A percentile compares a stretch with the other conserved stretches of the same genome.
phyloP scores from a whole-genome alignment of 345 rosid genomes.

The Syzygium grande region DNA sequence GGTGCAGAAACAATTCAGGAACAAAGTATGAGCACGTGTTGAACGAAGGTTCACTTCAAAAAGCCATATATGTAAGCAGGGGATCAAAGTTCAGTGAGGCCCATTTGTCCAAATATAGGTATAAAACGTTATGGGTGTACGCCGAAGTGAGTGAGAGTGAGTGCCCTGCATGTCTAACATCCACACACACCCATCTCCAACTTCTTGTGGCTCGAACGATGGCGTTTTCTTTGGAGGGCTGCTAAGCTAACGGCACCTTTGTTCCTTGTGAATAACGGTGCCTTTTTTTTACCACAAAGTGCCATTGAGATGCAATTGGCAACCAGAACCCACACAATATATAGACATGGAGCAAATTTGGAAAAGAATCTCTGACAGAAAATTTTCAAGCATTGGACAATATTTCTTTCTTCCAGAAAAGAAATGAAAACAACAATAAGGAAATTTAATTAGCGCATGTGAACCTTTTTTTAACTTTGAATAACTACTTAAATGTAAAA shows the following conservation, averaged over 20 bases:
- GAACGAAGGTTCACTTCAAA: background rate
- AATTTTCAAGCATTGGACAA: background rate
- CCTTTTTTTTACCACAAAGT: background rate
- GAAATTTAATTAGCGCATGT: background rate
- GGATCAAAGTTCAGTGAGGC: background rate
- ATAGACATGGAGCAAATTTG: background rate
- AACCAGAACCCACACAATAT: background rate
- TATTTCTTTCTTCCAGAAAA: background rate
- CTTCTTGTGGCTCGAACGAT: background rate
- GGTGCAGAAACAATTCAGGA: background rate
- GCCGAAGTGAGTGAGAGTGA: background rate
- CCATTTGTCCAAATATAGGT: background rate
- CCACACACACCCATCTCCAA: background rate
- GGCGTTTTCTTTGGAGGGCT: background rate
- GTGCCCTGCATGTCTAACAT: background rate
- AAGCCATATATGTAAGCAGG: background rate
- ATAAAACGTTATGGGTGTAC: background rate
- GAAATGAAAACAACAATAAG: background rate
- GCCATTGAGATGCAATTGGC: background rate
- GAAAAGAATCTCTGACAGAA: background rate
- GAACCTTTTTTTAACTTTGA: background rate
- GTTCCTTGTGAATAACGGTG: background rate
- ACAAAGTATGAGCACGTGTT: background rate
- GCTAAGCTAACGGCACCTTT: background rate
- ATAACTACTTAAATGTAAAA: background rate